Evolutionary conservation across 2,329 filamentous ascomycete species (phyloP).

Genomic region (Aspergillus sp.): DNA sequence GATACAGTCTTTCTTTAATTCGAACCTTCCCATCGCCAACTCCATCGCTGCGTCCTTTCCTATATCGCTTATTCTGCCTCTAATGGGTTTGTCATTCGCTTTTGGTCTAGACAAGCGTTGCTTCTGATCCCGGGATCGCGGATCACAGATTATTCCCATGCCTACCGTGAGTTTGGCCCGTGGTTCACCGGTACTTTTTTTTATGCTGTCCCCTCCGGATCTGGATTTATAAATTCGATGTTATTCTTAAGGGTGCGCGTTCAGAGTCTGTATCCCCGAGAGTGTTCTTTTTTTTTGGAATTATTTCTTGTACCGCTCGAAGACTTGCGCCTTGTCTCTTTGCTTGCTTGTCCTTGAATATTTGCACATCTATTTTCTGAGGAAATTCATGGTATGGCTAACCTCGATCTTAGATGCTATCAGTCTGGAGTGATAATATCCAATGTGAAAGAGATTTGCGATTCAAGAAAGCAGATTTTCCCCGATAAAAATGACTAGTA

Average conservation of each 20-base stretch:
- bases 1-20: background rate
- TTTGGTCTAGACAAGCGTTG: conserved; percentile 5
- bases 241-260: too few relatives aligned
- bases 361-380: too few relatives aligned
- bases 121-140: conserved; percentile 10
- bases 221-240: background rate
- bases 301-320: too few relatives aligned
- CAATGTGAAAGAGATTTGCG: conserved; percentile 22
- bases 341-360: too few relatives aligned
- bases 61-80: background rate
- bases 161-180: conserved; percentile 29
- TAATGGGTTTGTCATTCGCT: background rate
- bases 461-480: conserved; percentile 15
- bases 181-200: conserved; percentile 3
- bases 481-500: conserved; percentile 31
- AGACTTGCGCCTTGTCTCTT: too few relatives aligned
- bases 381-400: conserved; percentile 7
- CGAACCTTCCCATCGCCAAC: conserved; percentile 11
- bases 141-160: conserved; percentile 19
- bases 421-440: conserved; percentile 21
- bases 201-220: background rate
- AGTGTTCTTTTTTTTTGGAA: too few relatives aligned
- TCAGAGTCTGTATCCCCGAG: too few relatives aligned
- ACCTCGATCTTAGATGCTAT: conserved; percentile 25
- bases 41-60: background rate